Evolutionary conservation across 2,329 filamentous ascomycete genomes (phyloP), one percentile per base, ranked within the genome.

Genomic region (Colletotrichum musicola): DNA sequence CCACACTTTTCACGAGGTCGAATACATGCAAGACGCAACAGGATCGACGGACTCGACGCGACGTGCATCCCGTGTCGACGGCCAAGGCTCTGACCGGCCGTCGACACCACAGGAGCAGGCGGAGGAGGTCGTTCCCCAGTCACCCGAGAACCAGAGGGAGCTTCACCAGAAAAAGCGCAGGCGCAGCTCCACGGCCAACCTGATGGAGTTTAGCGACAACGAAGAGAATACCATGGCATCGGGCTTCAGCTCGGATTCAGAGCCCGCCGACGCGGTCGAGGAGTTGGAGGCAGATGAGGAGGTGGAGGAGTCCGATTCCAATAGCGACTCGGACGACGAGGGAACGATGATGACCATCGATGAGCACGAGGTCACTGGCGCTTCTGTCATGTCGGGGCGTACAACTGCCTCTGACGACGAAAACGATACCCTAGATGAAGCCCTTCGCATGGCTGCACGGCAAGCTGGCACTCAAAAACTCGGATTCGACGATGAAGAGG

Each of bases 1-100:
- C 42, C 96, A 99, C 78, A 99, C 96, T 0, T 98, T 97, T 86
- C 95, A 98, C 76, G 95, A 96, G 64, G 89, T 98, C 51, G 95
- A 98, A 76, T 92, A 95, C 71, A 87, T 90, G 77, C 94, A 95
- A 75, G 95, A 98, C 77, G 93, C 93, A 20, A 97, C 94, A 1
- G 92, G 91, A 7, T 92, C 92, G 0, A 92, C 90, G 1, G 93
- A 95, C 71, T 90, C 90, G 12, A 93, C 92, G 13, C 85, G 93
- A 73, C 88, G 93, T 71, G 89, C 90, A 60, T 96, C 94, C 2
- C 75, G 35, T 40, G 47, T 51, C 13, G 60, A 57, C 18, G 61
- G 49, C 25, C 56, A 75, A n/a, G 73, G 79, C 1, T 70, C 73
- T 22, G 87, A 90, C 59, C 84, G 86, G 1, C 86, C 88, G 3